Evolutionary conservation across 768 basidiomycete genomes (phyloP).

Genomic region (Tylopilus plumbeoviolaceoides): DNA sequence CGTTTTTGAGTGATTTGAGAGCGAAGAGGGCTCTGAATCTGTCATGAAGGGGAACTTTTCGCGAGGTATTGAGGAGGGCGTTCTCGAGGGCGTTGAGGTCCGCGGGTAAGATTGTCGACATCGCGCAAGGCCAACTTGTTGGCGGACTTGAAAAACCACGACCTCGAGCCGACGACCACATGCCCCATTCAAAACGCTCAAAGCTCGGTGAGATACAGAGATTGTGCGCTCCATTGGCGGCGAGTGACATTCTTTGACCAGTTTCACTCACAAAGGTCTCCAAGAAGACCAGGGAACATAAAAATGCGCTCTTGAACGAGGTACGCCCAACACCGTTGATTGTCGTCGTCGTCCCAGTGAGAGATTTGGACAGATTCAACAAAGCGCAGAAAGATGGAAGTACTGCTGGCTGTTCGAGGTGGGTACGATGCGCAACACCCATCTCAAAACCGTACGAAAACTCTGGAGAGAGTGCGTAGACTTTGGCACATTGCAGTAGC

Average conservation of each 20-base stretch:
- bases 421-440: slow-evolving; percentile 92
- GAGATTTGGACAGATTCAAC: slow-evolving; percentile 62
- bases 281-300: slow-evolving; percentile 91
- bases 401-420: slow-evolving; percentile 97
- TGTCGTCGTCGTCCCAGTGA: slow-evolving; percentile 5
- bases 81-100: slow-evolving; percentile 69
- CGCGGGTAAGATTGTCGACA: slow-evolving; percentile 36
- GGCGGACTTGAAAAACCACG: slow-evolving; percentile 48
- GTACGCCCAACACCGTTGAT: slow-evolving; percentile 38
- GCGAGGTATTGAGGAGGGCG: slow-evolving; percentile 71
- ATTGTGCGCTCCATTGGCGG: neutral
- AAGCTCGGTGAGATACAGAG: slow-evolving; percentile 67
- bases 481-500: neutral
- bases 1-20: slow-evolving; percentile 74
- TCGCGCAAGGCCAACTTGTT: slow-evolving; percentile 26
- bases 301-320: slow-evolving; percentile 76
- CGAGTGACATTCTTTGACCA: slow-evolving; percentile 30
- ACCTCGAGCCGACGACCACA: slow-evolving; percentile 30
- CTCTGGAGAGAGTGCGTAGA: slow-evolving; percentile 84
- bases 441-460: slow-evolving; percentile 88
- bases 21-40: slow-evolving; percentile 92
- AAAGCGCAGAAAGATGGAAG: slow-evolving; percentile 82
- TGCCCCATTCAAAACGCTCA: slow-evolving; percentile 88
- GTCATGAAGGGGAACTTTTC: slow-evolving; percentile 73
- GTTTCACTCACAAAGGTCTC: slow-evolving; percentile 92